These are phyloP conservation scores for Pelargonium myrrhifolium DNA, from an alignment of 441 rosid species.

Conservation along the genomic window DNA sequence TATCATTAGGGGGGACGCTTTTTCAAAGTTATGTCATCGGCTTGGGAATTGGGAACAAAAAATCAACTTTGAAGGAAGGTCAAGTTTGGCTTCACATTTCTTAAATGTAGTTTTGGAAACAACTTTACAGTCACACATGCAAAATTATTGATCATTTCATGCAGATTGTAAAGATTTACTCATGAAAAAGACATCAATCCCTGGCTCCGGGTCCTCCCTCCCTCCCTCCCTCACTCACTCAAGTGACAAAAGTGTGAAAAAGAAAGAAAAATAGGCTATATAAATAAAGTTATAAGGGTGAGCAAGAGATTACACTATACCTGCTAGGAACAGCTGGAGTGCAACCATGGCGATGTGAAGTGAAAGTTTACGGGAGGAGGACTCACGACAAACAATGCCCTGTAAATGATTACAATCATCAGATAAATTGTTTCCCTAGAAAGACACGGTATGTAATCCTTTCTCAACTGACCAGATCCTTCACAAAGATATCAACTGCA, in stretches of 20 bases:
- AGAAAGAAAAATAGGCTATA: not conserved
- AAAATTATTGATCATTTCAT: too few species aligned
- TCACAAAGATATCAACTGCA: constrained; percentile 94
- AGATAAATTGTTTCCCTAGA: not conserved
- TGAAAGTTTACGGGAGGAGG: constrained; percentile 65
- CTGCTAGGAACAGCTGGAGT: constrained; percentile 79
- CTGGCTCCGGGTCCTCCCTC: too few species aligned
- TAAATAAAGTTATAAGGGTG: not conserved
- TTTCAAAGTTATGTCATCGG: too few species aligned
- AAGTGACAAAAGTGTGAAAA: not conserved
- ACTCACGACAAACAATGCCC: constrained; percentile 87
- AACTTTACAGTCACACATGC: too few species aligned
- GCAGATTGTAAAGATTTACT: too few species aligned
- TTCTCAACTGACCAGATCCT: constrained; percentile 75
- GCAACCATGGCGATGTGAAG: constrained; percentile 77
- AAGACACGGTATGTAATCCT: constrained; percentile 6
- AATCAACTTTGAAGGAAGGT: too few species aligned
- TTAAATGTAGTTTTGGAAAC: too few species aligned
- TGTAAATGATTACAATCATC: constrained; percentile 25
- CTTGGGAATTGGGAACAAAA: too few species aligned
- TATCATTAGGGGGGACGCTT: too few species aligned
- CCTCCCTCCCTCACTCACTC: too few species aligned
- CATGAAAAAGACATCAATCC: too few species aligned
- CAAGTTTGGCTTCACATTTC: too few species aligned
- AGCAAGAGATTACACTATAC: constrained; percentile 28